Evolutionary conservation across 805 yeast genomes (phyloP).

Genomic region (Saccharomycopsis vini): DNA sequence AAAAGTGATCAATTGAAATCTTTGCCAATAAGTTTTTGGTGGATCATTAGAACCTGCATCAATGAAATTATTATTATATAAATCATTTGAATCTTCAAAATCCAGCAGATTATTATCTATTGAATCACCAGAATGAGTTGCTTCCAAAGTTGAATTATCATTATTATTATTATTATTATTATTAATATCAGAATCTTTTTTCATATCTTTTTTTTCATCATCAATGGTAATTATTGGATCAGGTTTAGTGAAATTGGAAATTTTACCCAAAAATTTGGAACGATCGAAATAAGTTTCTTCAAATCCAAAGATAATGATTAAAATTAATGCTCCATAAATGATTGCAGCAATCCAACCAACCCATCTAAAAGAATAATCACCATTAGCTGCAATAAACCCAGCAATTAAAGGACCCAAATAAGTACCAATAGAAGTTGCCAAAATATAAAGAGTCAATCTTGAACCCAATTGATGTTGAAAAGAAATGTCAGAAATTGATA

Average conservation of each 20-base stretch:
- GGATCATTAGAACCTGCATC: conserved; percentile 33
- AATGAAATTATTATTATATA: conserved; percentile 6
- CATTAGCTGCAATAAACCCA: conserved; percentile 50
- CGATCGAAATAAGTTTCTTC: conserved; percentile 69
- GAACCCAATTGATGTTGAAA: conserved; percentile 72
- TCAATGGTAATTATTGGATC: background rate
- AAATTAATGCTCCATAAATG: conserved; percentile 48
- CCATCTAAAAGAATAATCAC: conserved; percentile 60
- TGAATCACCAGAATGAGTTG: conserved; percentile 20
- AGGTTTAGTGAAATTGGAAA: conserved; percentile 6
- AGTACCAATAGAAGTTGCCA: conserved; percentile 70
- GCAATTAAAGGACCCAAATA: conserved; percentile 74
- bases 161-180: conserved; percentile 22
- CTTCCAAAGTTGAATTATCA: background rate
- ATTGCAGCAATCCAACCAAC: conserved; percentile 63
- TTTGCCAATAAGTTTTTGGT: conserved; percentile 35
- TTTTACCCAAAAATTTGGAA: conserved; percentile 26
- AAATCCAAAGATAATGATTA: conserved; percentile 47
- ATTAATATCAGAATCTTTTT: conserved; percentile 7
- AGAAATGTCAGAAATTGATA: conserved; percentile 62
- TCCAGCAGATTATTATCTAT: conserved; percentile 15
- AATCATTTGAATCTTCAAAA: conserved; percentile 14
- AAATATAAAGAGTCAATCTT: conserved; percentile 61
- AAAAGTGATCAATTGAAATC: conserved; percentile 42
- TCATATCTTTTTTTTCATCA: conserved; percentile 12